These are phyloP conservation scores for Candida caryicola DNA, from an alignment of 805 yeast species.

Conservation along the genomic window DNA sequence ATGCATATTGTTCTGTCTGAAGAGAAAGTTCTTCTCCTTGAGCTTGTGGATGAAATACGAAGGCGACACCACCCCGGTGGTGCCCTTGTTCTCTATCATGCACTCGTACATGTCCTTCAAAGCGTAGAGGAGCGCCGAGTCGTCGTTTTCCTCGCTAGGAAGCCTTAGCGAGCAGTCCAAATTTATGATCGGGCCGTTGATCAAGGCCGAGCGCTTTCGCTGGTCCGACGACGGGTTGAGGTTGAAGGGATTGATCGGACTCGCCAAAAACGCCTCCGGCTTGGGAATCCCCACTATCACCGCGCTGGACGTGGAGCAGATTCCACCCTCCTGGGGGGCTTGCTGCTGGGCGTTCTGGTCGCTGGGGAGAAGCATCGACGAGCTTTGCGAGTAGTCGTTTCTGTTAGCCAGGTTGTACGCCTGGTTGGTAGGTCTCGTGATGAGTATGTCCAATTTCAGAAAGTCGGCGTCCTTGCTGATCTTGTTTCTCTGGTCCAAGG, in stretches of 20 bases:
- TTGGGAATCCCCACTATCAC: conserved; percentile 41
- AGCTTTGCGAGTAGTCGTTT: conserved; percentile 32
- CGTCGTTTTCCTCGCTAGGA: conserved; percentile 31
- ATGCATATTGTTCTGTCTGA: conserved; percentile 84
- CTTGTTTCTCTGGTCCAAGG: conserved; percentile 32
- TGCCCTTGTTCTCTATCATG: conserved; percentile 66
- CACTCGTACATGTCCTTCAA: conserved; percentile 84
- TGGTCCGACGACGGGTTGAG: conserved; percentile 57
- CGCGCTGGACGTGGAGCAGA: conserved; percentile 28
- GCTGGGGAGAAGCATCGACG: conserved; percentile 26
- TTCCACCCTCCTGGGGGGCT: conserved; percentile 18
- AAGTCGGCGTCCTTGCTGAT: conserved; percentile 29
- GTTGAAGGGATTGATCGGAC: conserved; percentile 39
- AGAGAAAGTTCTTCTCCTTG: conserved; percentile 78
- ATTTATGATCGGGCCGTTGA: conserved; percentile 80
- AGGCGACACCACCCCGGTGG: conserved; percentile 85
- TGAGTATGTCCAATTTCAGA: conserved; percentile 30
- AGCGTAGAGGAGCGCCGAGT: conserved; percentile 46
- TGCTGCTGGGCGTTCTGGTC: conserved; percentile 17
- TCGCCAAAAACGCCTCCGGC: conserved; percentile 33
- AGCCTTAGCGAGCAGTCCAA: conserved; percentile 63
- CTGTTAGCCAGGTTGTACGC: conserved; percentile 12
- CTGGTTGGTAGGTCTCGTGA: conserved; percentile 33
- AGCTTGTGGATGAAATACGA: conserved; percentile 66
- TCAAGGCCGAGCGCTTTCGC: conserved; percentile 72